A percentile compares a stretch with the other conserved stretches of the same genome.
Evolutionary conservation across 805 yeast species (phyloP).

Genomic region (Suhomyces sp.): DNA sequence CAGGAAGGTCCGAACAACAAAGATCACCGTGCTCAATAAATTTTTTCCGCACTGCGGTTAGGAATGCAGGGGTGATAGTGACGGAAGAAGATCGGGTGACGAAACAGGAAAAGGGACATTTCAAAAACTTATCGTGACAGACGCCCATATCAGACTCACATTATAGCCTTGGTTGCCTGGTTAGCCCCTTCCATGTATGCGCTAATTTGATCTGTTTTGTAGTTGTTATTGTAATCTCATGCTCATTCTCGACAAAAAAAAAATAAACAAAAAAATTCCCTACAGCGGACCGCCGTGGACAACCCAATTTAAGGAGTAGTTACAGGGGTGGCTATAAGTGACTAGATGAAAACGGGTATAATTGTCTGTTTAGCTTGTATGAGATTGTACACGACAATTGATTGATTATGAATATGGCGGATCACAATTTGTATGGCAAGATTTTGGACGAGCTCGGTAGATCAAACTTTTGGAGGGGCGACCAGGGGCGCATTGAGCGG

Average conservation of each 20-base stretch:
- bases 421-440: not conserved
- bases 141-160: no score
- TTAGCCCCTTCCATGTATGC: not conserved
- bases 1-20: not conserved
- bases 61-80: not conserved
- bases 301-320: not conserved
- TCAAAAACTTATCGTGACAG: not conserved
- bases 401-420: not conserved
- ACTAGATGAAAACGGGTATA: not conserved
- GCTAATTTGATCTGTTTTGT: not conserved
- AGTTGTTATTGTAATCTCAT: not conserved
- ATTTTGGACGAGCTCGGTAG: not conserved
- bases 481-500: not conserved
- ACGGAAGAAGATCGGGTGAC: not conserved
- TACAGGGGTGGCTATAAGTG: not conserved
- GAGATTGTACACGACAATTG: not conserved
- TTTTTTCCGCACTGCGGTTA: not conserved
- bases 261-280: not conserved
- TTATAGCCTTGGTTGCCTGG: not conserved
- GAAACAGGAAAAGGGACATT: not conserved
- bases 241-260: conserved; percentile 1
- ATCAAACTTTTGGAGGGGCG: not conserved
- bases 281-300: not conserved
- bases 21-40: not conserved
- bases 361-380: not conserved